Evolutionary conservation across 148 eudicot genomes (phyloP).

Genomic region (Tetragonia tetragonoides): DNA sequence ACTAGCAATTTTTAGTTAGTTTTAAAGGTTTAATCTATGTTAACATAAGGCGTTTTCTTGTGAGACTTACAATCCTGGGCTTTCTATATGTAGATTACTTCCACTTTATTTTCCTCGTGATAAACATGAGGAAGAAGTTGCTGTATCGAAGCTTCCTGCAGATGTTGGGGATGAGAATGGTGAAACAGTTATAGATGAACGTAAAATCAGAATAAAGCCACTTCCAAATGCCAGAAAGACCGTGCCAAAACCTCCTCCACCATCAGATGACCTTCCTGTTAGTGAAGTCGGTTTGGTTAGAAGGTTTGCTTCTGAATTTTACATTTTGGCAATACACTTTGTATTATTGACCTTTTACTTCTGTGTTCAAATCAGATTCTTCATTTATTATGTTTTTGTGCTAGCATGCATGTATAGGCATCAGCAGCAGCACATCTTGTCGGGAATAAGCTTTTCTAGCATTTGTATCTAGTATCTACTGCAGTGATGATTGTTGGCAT

Average conservation of each 20-base stretch:
- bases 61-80: neutral
- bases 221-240: slow-evolving; percentile 71
- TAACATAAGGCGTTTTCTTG: neutral
- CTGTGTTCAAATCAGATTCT: neutral
- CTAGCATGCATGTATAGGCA: neutral
- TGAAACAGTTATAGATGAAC: slow-evolving; percentile 89
- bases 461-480: neutral
- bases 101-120: slow-evolving; percentile 99
- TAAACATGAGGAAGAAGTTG: slow-evolving; percentile 88
- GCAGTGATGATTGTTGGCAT: neutral
- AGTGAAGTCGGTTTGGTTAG: slow-evolving; percentile 62
- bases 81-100: slow-evolving; percentile 58
- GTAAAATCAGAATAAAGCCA: slow-evolving; percentile 91
- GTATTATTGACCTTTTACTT: neutral
- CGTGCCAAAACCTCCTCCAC: slow-evolving; percentile 50
- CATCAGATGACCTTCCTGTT: slow-evolving; percentile 59
- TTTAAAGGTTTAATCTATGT: neutral
- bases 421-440: neutral
- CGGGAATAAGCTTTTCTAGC: neutral
- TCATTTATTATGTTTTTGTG: neutral
- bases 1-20: neutral
- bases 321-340: neutral
- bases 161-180: slow-evolving; percentile 99
- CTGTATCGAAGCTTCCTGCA: slow-evolving; percentile 84
- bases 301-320: slow-evolving; percentile 46